A percentile compares a stretch with the other conserved stretches of the same genome.
Conservation (phyloP, 306 rosid species). For the Cucumis hystrix region DNA sequence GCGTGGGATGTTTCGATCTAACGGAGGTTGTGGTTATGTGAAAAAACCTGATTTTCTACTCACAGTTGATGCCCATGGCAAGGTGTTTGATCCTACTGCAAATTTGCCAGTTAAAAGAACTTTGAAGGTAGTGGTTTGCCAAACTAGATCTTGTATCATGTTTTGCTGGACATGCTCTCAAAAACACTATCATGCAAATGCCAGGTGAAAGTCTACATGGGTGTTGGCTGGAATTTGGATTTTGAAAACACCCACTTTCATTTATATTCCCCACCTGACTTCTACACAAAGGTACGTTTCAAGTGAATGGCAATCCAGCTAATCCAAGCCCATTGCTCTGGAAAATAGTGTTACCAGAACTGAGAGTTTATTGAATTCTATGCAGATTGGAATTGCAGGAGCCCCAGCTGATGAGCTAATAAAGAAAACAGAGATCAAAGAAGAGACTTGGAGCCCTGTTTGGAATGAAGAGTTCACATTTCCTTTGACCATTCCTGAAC, state of each 20-base stretch:
- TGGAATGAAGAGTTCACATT: slow-evolving; percentile 69
- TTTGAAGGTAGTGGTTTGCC: slow-evolving; percentile 40
- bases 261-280: slow-evolving; percentile 75
- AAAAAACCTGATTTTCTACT: slow-evolving; percentile 62
- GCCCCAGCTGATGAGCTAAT: slow-evolving; percentile 41
- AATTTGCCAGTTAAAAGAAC: slow-evolving; percentile 28
- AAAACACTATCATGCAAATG: not conserved
- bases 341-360: not conserved
- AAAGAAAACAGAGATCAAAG: slow-evolving; percentile 41
- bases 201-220: slow-evolving; percentile 65
- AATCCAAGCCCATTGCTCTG: not conserved
- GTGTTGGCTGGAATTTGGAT: slow-evolving; percentile 42
- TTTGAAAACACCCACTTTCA: slow-evolving; percentile 42
- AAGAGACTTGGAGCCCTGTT: slow-evolving; percentile 61
- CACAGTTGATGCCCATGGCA: slow-evolving; percentile 21
- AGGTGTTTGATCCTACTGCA: slow-evolving; percentile 55
- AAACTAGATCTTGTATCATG: not conserved
- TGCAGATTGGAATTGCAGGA: slow-evolving; percentile 44
- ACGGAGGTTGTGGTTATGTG: slow-evolving; percentile 84
- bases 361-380: not conserved
- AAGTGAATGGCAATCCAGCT: not conserved
- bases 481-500: slow-evolving; percentile 64
- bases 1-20: slow-evolving; percentile 86
- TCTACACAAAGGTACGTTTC: slow-evolving; percentile 48
- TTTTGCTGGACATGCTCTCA: not conserved